Evolutionary conservation across 169 alveolate genomes (phyloP), one percentile per base, ranked within the genome.

Genomic region (Cryptosporidium meleagridis): DNA sequence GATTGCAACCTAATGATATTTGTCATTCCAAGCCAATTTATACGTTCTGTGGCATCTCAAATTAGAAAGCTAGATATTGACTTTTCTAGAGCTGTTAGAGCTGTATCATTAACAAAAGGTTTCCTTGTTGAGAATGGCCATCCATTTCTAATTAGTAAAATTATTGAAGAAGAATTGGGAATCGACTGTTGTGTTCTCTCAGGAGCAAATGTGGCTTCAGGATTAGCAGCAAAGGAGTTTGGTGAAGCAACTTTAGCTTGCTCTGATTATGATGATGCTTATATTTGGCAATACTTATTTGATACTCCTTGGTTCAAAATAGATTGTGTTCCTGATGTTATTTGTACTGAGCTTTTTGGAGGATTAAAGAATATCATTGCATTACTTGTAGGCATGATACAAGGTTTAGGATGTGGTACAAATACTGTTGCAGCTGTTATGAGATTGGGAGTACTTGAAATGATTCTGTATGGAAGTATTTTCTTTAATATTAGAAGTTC

Each of bases 341-440:
- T 95, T 37, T 98, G 98, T 3, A 97, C 96, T 7, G 97, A 97
- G 92, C 95, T 97, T 72, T 97, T 96, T 72, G 99, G 99, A 18
- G 98, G 98, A n/a, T 62, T 97, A 84, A 97, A 97, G 92, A 97
- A 97, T 86, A 95, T 96, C 45, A 95, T 97, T 18, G 98, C 98
- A 26, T 86, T 97, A 23, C 96, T 97, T 8, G 98, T 97, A 45
- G 99, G 99, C 29, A 95, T 97, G 94, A 95, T 98, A 70, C 98
- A 97, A 72, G 99, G 98, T 18, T 93, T 97, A 73, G 96, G 97
- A 23, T 94, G 93, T 55, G 97, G 98, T 23, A 84, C 97, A 31
- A 97, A 97, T 95, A 95, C 99, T 62, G 96, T 96, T 85, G 96
- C 98, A 23, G 99, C 99, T 35, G 94, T 97, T 75, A 96, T 97